These are phyloP conservation scores for Sorghum bicolor DNA, from an alignment of 176 grass and related monocot species.

Conservation along the genomic window Sorghum_bicolor_NCBIv3 NC_012875.2:48741001-48741500, in stretches of 20 bases:
- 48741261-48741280: constrained; percentile 1
- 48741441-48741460: neutral
- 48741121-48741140: neutral
- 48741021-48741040: neutral
- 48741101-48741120: neutral
- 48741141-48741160: constrained; percentile 10
- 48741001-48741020: neutral
- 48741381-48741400: neutral
- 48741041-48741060: neutral
- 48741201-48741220: neutral
- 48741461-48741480: neutral
- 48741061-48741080: neutral
- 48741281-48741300: neutral
- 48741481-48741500: neutral
- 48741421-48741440: neutral
- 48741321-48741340: neutral
- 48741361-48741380: neutral
- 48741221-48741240: neutral
- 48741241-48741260: constrained; percentile 1
- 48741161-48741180: neutral
- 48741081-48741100: neutral
- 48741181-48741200: neutral
- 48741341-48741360: neutral
- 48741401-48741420: neutral
- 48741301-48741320: constrained; percentile 5